phyloP scores from a whole-genome alignment of 225 moss, liverwort and hornwort species.

The Ulota crispa region DNA sequence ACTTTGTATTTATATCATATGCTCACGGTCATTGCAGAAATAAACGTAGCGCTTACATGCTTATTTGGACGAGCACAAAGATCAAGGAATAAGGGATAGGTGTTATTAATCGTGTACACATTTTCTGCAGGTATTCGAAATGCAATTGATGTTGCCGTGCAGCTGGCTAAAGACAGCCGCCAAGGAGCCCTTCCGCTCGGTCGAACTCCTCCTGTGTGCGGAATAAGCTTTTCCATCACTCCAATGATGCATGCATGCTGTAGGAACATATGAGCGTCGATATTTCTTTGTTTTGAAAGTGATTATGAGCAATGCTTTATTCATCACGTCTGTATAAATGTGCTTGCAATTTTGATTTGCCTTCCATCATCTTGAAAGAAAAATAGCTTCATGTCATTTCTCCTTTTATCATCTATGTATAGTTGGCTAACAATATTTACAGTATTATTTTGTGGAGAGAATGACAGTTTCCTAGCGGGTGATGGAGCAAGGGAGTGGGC shows the following conservation, averaged over 20 bases:
- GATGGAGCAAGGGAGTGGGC: slow-evolving; percentile 98
- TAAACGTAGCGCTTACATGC: slow-evolving; percentile 6
- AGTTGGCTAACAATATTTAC: slow-evolving; percentile 17
- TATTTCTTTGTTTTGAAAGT: slow-evolving; percentile 13
- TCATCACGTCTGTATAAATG: slow-evolving; percentile 3
- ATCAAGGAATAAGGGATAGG: not conserved
- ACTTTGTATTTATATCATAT: not conserved
- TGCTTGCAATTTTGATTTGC: not conserved
- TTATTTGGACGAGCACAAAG: not conserved
- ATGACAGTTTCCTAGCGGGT: slow-evolving; percentile 82
- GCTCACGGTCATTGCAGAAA: not conserved
- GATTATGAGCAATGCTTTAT: not conserved
- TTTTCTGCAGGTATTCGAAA: slow-evolving; percentile 73
- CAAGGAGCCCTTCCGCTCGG: slow-evolving; percentile 71
- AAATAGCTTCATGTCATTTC: not conserved
- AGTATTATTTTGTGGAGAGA: slow-evolving; percentile 25
- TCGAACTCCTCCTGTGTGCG: slow-evolving; percentile 91
- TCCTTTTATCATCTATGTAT: slow-evolving; percentile 23
- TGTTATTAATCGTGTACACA: not conserved
- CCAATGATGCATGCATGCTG: slow-evolving; percentile 10
- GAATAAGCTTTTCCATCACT: slow-evolving; percentile 24
- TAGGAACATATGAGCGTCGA: not conserved
- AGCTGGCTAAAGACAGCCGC: slow-evolving; percentile 76
- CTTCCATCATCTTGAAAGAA: slow-evolving; percentile 10
- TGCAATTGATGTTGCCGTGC: slow-evolving; percentile 71